Evolutionary conservation across 179 eudicot genomes (phyloP).

Genomic region (Heliamphora pulchella): DNA sequence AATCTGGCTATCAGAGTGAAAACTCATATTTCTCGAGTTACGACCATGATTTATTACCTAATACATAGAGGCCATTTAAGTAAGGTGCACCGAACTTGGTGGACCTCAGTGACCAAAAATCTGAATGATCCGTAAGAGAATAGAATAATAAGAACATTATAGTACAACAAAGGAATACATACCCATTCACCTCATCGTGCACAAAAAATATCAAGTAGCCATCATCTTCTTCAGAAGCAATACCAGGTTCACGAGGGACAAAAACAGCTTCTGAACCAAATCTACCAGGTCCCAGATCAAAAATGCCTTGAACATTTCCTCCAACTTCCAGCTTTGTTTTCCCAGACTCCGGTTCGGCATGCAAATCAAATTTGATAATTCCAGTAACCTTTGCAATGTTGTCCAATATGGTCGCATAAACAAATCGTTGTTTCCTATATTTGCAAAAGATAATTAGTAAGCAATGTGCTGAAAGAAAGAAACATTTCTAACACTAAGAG

Average conservation of each 20-base stretch:
- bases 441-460: slow-evolving; percentile 9
- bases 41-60: too few species aligned
- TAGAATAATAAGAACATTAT: too few species aligned
- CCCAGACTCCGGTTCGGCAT: slow-evolving; percentile 63
- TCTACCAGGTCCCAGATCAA: slow-evolving; percentile 77
- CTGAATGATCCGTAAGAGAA: too few species aligned
- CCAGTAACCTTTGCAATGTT: slow-evolving; percentile 67
- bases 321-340: slow-evolving; percentile 76
- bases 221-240: slow-evolving; percentile 74
- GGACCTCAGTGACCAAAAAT: neutral
- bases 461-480: neutral
- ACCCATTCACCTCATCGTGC: slow-evolving; percentile 85
- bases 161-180: slow-evolving; percentile 12
- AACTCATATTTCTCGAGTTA: neutral
- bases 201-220: slow-evolving; percentile 86
- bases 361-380: slow-evolving; percentile 82
- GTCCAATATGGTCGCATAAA: slow-evolving; percentile 68
- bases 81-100: neutral
- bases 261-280: slow-evolving; percentile 90
- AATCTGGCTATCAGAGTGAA: neutral
- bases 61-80: neutral
- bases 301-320: slow-evolving; percentile 72
- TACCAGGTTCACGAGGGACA: slow-evolving; percentile 67
- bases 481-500: neutral
- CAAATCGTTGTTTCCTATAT: slow-evolving; percentile 75